Evolutionary conservation across 306 rosid genomes (phyloP), one percentile per base, ranked within the genome.

Genomic region (Delonix regia): DNA sequence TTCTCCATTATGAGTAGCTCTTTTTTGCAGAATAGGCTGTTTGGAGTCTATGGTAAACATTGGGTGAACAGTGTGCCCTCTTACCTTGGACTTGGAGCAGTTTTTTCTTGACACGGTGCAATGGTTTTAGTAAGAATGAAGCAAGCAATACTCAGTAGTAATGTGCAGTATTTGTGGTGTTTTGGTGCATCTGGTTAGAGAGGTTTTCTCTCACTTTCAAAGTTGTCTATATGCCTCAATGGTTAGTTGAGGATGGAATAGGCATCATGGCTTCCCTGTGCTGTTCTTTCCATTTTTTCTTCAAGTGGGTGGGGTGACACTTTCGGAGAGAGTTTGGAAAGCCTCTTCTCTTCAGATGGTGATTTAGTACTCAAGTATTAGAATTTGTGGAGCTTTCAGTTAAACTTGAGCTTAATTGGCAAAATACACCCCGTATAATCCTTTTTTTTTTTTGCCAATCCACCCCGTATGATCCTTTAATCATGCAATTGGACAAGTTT

Each of bases 381-480:
- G 28, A 76, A 71, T 13, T 47, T 16, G 42, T 55, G 41, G 5
- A 39, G 53, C 47, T 70, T 21, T 53, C 7, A n/a, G 39, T 36
- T 25, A 47, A 72, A 33, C 72, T 71, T 55, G n/a, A 63, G 38
- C 53, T 62, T 76, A 33, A 36, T 66, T 21, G 78, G 38, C 55
- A 53, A 71, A 64, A 44, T 53, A 24, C 56, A 27, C 21, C 52
- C 48, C 47, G 2, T n/a, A 36, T 72, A 39, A 12, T 55, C 25
- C n/a, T 52, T 25, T 25, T n/a, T n/a, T n/a, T n/a, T n/a, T n/a
- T n/a, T n/a, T n/a, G n/a, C n/a, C n/a, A n/a, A n/a, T n/a, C 33
- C 56, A 27, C 21, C 52, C 48, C 47, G 2, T n/a, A 36, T 72
- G 48, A 12, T 55, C 25, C n/a, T 52, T 25, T 25, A 39, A 68